Evolutionary conservation across 192 early-diverging fungal species (phyloP).

Genomic region (Diversispora eburnea): DNA sequence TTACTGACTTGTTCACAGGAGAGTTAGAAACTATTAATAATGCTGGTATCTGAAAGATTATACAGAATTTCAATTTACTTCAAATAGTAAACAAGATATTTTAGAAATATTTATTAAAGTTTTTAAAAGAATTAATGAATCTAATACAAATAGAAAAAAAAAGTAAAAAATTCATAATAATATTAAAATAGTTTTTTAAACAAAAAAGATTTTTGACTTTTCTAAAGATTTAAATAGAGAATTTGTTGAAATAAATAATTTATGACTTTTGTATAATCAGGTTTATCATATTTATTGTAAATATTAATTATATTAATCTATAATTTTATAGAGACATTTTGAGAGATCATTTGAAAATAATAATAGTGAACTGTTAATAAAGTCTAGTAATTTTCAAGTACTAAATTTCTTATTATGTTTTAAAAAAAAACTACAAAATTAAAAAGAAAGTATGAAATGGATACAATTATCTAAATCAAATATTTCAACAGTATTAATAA

Average conservation of each 20-base stretch:
- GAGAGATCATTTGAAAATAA: neutral
- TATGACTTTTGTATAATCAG: neutral
- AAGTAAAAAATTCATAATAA: neutral
- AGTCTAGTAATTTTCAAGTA: neutral
- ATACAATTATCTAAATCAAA: neutral
- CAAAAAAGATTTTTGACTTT: constrained; percentile 4
- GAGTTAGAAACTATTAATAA: too few relatives aligned
- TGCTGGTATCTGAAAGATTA: constrained; percentile 10
- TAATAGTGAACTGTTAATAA: neutral
- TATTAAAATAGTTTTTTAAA: neutral
- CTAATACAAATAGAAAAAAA: neutral
- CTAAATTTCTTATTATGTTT: neutral
- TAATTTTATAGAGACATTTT: neutral
- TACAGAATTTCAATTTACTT: neutral
- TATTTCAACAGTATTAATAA: neutral
- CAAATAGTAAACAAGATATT: constrained; percentile 12
- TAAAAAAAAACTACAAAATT: neutral
- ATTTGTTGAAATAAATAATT: neutral
- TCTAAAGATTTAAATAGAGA: constrained; percentile 1
- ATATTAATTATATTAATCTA: neutral
- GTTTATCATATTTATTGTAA: neutral
- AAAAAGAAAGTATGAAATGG: neutral
- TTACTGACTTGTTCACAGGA: too few relatives aligned
- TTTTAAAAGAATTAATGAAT: constrained; percentile 5
- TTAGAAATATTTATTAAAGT: neutral